These are phyloP conservation scores for Entamoeba moshkovskii DNA, from an alignment of 208 protist species.

Conservation along the genomic window DNA sequence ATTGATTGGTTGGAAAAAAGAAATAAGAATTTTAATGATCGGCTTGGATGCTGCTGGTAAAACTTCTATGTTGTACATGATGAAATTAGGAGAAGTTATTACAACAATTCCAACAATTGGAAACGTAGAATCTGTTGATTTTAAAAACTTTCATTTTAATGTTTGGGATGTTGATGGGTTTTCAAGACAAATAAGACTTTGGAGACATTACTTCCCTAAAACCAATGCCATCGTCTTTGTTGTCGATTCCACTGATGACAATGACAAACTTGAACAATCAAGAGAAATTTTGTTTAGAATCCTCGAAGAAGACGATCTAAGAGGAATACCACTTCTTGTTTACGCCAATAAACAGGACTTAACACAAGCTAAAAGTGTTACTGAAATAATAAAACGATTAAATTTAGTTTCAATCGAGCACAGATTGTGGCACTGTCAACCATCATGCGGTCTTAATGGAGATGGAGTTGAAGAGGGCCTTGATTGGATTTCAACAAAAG, in stretches of 20 bases:
- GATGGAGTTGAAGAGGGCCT: background rate
- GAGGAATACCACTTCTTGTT: constrained; percentile 89
- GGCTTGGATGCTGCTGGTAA: constrained; percentile 34
- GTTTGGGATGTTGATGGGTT: constrained; percentile 99
- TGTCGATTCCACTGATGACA: constrained; percentile 65
- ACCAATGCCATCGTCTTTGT: constrained; percentile 74
- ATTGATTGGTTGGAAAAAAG: background rate
- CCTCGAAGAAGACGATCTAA: constrained; percentile 67
- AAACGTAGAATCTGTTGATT: constrained; percentile 34
- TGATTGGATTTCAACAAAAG: constrained; percentile 4
- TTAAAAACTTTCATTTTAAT: constrained; percentile 35
- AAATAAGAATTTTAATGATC: background rate
- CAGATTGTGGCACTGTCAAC: background rate
- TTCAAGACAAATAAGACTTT: constrained; percentile 86
- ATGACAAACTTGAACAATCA: constrained; percentile 61
- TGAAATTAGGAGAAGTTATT: constrained; percentile 37
- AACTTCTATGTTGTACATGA: constrained; percentile 41
- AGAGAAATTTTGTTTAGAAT: constrained; percentile 73
- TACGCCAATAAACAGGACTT: constrained; percentile 99
- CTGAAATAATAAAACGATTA: constrained; percentile 55
- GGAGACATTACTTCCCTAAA: constrained; percentile 78
- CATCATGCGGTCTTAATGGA: background rate
- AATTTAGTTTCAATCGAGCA: constrained; percentile 11
- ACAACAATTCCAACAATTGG: constrained; percentile 45
- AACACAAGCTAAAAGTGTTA: constrained; percentile 46